Base-by-base conservation (phyloP, 805 yeast species). In the Priceomyces carsonii region DNA sequence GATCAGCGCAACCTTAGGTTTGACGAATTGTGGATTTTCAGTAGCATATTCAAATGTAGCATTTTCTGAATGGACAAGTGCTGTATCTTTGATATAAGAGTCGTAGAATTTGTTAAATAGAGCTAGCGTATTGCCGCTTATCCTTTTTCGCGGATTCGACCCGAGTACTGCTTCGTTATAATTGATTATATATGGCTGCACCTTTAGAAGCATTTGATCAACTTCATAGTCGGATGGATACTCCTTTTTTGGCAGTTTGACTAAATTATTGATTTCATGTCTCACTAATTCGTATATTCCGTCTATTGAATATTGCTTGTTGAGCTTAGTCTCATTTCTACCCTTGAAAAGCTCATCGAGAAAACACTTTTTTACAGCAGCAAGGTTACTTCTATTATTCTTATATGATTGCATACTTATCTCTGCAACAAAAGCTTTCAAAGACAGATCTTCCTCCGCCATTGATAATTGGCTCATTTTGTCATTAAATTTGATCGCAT, bases 101-200 rank as follows among this genome's bases (percentile, higher is more conserved):
- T 40, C 29, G 30, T 44, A 44, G 20, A 44, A 44, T 18, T 21
- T 30, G 21, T 42, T 42, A 29, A 44, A 44, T 7, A 44, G 29
- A 6, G 33, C 26, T 17, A 33, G 26, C 3, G 48, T 44, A 13
- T 26, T 26, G 9, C 7, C 5, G 12, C 26, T 12, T 3, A 13
- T 10, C 8, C 13, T 14, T 3, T 31, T 8, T 16, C 8, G 13
- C n/a, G 7, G 26, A 4, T 18, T n/a, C n/a, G 20, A 21, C 4
- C 22, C 10, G n/a, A 4, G 14, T 4, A 12, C 13, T 13, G 25
- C 13, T 16, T 27, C 4, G n/a, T 18, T 8, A 7, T 21, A 19
- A 16, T 32, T 28, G 13, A 35, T 18, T 20, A 40, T 34, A 26
- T 21, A 40, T 22, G 44, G 44, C 16, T 40, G 45, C 3, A 38